Evolutionary conservation across 257 asterid species (phyloP).

Genomic region (Primulina huaijiensis): DNA sequence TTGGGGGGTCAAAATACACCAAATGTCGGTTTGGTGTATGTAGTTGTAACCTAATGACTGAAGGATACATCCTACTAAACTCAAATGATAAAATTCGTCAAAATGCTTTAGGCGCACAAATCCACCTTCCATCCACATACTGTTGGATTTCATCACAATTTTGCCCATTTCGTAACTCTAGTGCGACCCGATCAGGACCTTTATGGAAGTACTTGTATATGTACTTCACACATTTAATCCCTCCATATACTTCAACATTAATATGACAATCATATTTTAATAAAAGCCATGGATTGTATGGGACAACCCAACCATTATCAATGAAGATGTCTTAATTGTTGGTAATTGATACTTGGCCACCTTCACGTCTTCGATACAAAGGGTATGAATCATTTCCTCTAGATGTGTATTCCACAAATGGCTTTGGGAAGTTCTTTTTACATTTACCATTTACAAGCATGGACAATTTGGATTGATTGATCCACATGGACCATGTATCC

Average conservation of each 20-base stretch:
- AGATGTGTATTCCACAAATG: too few relatives aligned
- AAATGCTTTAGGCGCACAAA: slow-evolving; percentile 3
- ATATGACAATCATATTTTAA: background rate
- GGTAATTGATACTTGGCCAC: background rate
- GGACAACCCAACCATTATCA: slow-evolving; percentile 10
- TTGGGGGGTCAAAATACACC: too few relatives aligned
- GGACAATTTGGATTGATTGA: too few relatives aligned
- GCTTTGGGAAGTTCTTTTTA: too few relatives aligned
- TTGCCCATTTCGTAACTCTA: background rate
- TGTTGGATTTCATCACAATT: background rate
- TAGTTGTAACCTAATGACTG: too few relatives aligned
- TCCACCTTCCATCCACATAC: background rate
- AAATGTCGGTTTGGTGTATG: too few relatives aligned
- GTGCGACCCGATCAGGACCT: too few relatives aligned
- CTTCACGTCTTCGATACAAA: too few relatives aligned
- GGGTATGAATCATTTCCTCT: too few relatives aligned
- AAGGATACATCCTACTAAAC: background rate
- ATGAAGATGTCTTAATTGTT: background rate
- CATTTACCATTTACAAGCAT: too few relatives aligned
- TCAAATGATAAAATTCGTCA: background rate
- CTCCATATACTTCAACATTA: background rate
- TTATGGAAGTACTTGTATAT: background rate
- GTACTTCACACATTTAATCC: background rate
- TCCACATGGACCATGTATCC: too few relatives aligned
- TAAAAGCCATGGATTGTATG: background rate